Evolutionary conservation across 495 filamentous ascomycete species (phyloP).

Genomic region (Hyaloscypha bicolor): DNA sequence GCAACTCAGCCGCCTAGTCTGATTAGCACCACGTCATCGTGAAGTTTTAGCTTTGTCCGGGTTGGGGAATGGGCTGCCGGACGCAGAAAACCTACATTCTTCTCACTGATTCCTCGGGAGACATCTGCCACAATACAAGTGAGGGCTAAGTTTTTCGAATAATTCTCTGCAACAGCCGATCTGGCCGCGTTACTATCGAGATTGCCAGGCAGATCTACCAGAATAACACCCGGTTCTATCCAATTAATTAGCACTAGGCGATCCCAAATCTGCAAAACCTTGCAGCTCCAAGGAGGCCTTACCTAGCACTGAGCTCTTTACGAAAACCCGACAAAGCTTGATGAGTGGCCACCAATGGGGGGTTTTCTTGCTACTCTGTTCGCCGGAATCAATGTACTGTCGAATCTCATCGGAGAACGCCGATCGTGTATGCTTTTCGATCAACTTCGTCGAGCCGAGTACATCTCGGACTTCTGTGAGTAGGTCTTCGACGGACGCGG

Average conservation of each 20-base stretch:
- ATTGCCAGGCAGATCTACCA: constrained; percentile 70
- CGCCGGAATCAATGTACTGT: constrained; percentile 29
- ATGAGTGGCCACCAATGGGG: constrained; percentile 70
- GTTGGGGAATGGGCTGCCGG: background rate
- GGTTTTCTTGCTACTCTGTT: constrained; percentile 37
- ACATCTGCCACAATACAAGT: constrained; percentile 17
- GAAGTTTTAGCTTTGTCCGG: no score
- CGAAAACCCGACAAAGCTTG: constrained; percentile 64
- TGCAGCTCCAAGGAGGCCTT: no score
- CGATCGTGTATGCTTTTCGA: background rate
- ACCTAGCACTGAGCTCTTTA: constrained; percentile 50
- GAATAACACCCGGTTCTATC: constrained; percentile 56
- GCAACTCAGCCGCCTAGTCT: constrained; percentile 19
- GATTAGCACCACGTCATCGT: no score
- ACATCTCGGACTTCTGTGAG: constrained; percentile 42
- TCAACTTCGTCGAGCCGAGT: constrained; percentile 56
- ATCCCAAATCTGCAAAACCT: no score
- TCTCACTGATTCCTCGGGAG: constrained; percentile 6
- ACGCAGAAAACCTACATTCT: constrained; percentile 1
- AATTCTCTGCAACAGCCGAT: constrained; percentile 59
- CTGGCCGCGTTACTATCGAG: constrained; percentile 68
- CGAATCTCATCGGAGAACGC: constrained; percentile 32
- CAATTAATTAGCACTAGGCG: no score
- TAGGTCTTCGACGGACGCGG: constrained; percentile 42
- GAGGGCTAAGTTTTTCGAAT: constrained; percentile 51